Evolutionary conservation across 1,139 yeast genomes (phyloP), one percentile per base, ranked within the genome.

Genomic region (Kluyveromyces sp.): DNA sequence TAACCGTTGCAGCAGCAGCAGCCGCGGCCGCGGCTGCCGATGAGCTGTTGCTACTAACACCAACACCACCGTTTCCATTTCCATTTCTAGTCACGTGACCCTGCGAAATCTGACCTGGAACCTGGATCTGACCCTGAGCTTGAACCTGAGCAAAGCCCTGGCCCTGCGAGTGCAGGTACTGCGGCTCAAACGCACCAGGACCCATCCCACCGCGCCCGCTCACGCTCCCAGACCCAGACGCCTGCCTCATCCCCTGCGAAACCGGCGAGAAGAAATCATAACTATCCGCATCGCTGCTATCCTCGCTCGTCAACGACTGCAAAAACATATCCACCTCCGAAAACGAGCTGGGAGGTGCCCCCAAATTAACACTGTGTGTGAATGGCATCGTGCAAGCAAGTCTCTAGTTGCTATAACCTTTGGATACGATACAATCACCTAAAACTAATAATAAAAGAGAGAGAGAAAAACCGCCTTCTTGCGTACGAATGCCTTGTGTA

Each of bases 311-410:
- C 34, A 48, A 39, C 25, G 50, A 42, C 27, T 47, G 48, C 43
- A 48, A 36, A 38, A 48, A 48, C 41, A 45, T 40, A 21, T 48
- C 50, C 21, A 47, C 50, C 35, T 48, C 50, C 4, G 43, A 41
- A 28, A 41, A 41, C 2, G 43, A 27, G 34, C 39, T 30, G 27
- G 43, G 43, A 21, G 21, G 21, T 15, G 34, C 43, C 21, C 43
- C 43, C 27, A 41, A 29, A 34, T 41, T 41, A 7, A 25, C 43
- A 27, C 39, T 30, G 3, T 41, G 32, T 29, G 38, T 41, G 38
- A 28, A 41, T 25, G 43, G 33, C 43, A 41, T 41, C 4, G 6
- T 15, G n/a, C 21, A 6, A 31, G 7, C 10, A 31, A 7, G 33
- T 31, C 21, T 15, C 21, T 15, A 15, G 21, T 15, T 15, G 21